These are phyloP conservation scores for Adansonia gregorii DNA, from an alignment of 441 rosid genomes.

Conservation along the genomic window DNA sequence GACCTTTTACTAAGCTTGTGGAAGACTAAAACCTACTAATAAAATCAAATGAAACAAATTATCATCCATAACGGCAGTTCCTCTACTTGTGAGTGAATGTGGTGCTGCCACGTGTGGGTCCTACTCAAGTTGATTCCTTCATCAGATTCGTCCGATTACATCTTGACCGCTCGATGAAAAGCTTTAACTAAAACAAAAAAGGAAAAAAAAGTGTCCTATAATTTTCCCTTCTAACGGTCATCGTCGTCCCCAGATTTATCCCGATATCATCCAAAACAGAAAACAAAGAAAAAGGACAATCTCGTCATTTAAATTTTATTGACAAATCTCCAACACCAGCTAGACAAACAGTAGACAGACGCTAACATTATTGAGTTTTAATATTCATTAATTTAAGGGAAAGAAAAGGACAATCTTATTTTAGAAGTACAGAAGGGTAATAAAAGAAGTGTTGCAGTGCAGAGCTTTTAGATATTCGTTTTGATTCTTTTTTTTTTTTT, in stretches of 20 bases:
- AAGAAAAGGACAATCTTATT: not conserved
- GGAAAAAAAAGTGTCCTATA: slow-evolving; percentile 2
- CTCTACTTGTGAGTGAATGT: not conserved
- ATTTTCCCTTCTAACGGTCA: slow-evolving; percentile 27
- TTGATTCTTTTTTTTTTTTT: not conserved
- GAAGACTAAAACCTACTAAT: too few relatives aligned
- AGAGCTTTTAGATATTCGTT: not conserved
- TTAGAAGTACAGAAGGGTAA: not conserved
- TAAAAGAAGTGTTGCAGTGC: not conserved
- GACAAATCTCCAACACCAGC: slow-evolving; percentile 25
- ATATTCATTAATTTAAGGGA: too few relatives aligned
- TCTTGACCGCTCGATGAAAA: not conserved
- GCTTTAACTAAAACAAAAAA: too few relatives aligned
- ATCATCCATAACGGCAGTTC: not conserved
- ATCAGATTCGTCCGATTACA: not conserved
- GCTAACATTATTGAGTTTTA: too few relatives aligned
- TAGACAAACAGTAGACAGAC: not conserved
- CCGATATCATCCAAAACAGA: not conserved
- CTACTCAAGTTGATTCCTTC: not conserved
- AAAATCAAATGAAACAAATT: not conserved
- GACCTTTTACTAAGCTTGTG: too few relatives aligned
- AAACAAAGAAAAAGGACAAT: slow-evolving; percentile 9
- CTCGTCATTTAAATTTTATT: slow-evolving; percentile 25
- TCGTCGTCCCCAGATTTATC: slow-evolving; percentile 2
- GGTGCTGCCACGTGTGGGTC: not conserved